Base-by-base conservation (phyloP, 2,329 filamentous ascomycete species). In the Fusarium sp. region DNA sequence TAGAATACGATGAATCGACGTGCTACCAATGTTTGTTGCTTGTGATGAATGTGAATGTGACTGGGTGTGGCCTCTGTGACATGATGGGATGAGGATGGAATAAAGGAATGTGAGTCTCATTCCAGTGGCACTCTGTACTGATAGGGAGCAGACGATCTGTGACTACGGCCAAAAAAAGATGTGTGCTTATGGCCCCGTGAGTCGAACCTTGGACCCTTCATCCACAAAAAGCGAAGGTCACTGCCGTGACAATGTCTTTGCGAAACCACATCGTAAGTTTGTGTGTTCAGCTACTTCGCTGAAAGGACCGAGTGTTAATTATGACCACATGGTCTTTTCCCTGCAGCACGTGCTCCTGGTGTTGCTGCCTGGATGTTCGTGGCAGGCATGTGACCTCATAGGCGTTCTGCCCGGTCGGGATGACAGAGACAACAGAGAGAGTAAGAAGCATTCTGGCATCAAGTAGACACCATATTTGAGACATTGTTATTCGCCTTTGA, bases 1-100 rank as follows among this genome's bases (percentile, higher is more conserved):
- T 54, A 68, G 18, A 49, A 67, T 40, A 61, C 59, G 58, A 73
- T 58, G 54, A 72, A 68, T 44, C 46, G 53, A 69, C 61, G 34
- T 50, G 58, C 61, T 57, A 58, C 31, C 36, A 70, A 10, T 11
- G 1, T 36, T 23, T 8, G 27, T 29, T 34, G 7, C 6, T n/a
- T 6, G 25, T 29, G 27, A 29, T 29, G 27, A 4, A 20, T 23
- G 2, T 36, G 16, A 13, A 11, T 23, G 29, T 46, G 36, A 46
- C 0, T 44, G 6, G 10, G 3, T n/a, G 14, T 42, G 13, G 18
- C 23, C 4, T 14, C 3, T 14, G 4, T 20, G 9, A 42, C 16
- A 20, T 38, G 36, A 4, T 7, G 18, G 6, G 11, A 20, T 8
- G 3, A 4, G 6, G 18, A 4, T 42, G 11, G 18, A 13, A 42